These are phyloP conservation scores for Chlorella sp. DNA, from an alignment of 139 green algal genomes.

Conservation along the genomic window DNA sequence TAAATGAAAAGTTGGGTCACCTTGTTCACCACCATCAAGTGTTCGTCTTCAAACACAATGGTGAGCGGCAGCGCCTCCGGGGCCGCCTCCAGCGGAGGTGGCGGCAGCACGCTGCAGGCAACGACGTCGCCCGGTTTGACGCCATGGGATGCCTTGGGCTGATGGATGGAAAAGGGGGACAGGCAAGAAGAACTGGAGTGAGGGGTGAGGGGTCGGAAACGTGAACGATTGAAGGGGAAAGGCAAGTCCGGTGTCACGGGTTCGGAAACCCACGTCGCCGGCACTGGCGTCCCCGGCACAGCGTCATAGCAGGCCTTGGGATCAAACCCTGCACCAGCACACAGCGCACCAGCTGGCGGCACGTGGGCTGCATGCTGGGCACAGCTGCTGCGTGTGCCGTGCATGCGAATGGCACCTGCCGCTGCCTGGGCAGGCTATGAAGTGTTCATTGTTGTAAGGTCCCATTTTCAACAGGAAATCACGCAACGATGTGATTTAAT, in stretches of 20 bases:
- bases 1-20: slow-evolving; percentile 15
- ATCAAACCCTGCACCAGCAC: too few relatives aligned
- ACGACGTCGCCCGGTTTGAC: slow-evolving; percentile 77
- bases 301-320: too few relatives aligned
- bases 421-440: background rate
- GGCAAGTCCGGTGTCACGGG: too few relatives aligned
- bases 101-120: slow-evolving; percentile 51
- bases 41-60: slow-evolving; percentile 92
- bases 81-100: slow-evolving; percentile 63
- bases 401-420: background rate
- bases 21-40: slow-evolving; percentile 97
- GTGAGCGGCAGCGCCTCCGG: slow-evolving; percentile 87
- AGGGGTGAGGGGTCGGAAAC: background rate
- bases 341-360: background rate
- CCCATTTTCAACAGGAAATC: too few relatives aligned
- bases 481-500: too few relatives aligned
- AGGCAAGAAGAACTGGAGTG: background rate
- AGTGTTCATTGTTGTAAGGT: too few relatives aligned
- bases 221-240: too few relatives aligned
- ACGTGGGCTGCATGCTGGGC: background rate
- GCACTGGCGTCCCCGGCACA: too few relatives aligned
- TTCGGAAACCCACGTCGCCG: too few relatives aligned
- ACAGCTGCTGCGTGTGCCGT: background rate
- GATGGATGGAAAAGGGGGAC: background rate
- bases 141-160: slow-evolving; percentile 55